These are phyloP conservation scores for Mollisiaceae sp. DNA, from an alignment of 2,329 filamentous ascomycete species.

Conservation along the genomic window DNA sequence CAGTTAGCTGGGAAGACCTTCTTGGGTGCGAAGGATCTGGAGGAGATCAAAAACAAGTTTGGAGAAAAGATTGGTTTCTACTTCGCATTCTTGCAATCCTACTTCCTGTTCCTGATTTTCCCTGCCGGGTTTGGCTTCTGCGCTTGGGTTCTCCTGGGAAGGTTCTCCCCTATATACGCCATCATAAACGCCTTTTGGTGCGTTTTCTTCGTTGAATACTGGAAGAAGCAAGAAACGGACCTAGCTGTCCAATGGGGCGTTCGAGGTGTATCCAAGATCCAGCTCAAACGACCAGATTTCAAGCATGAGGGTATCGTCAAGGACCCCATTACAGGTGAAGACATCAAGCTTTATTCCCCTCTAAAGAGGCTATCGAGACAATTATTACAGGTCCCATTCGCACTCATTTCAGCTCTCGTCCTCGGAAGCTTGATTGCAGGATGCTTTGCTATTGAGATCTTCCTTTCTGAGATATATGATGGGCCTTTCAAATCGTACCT, in stretches of 20 bases:
- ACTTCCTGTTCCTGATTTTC: conserved; percentile 84
- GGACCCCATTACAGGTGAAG: conserved; percentile 76
- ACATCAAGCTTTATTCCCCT: conserved; percentile 63
- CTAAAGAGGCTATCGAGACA: conserved; percentile 67
- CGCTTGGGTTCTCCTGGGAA: conserved; percentile 81
- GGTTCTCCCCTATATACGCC: conserved; percentile 83
- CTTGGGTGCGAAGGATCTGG: conserved; percentile 69
- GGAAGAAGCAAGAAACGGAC: conserved; percentile 92
- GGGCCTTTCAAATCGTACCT: conserved; percentile 86
- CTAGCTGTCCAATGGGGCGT: conserved; percentile 89
- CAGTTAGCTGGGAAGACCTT: conserved; percentile 75
- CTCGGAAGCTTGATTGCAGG: conserved; percentile 83
- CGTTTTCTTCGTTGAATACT: conserved; percentile 90
- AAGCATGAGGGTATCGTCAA: conserved; percentile 75
- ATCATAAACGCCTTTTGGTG: conserved; percentile 83
- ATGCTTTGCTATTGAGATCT: conserved; percentile 93
- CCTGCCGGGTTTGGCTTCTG: conserved; percentile 78
- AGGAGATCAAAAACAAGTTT: conserved; percentile 76
- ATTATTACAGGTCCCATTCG: conserved; percentile 74
- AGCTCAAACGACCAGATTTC: conserved; percentile 79
- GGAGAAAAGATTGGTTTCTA: conserved; percentile 91
- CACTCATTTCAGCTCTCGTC: conserved; percentile 70
- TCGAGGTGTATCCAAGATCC: conserved; percentile 80
- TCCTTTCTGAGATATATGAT: conserved; percentile 91
- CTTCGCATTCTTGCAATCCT: conserved; percentile 91